A percentile compares a stretch with the other conserved stretches of the same genome.
Evolutionary conservation across 139 green algal species (phyloP).

Genomic region (Haematococcus lacustris): DNA sequence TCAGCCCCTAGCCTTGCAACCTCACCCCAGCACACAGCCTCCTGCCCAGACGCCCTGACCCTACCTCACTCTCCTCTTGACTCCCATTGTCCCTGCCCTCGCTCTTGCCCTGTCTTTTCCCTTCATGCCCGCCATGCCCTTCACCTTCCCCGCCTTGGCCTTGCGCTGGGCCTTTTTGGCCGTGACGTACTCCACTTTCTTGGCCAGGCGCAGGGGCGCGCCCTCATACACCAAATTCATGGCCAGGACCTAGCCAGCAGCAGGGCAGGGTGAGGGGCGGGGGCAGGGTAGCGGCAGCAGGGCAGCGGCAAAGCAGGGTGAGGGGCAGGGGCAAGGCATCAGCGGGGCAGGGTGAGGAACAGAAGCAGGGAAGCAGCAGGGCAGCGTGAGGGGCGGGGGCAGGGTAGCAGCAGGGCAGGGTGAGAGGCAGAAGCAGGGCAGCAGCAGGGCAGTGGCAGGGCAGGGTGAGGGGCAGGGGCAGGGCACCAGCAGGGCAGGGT

Average conservation of each 20-base stretch:
- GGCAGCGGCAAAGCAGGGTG: neutral
- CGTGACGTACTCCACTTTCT: conserved; percentile 59
- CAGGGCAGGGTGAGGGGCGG: neutral
- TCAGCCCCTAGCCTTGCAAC: too few relatives aligned
- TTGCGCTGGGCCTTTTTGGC: conserved; percentile 58
- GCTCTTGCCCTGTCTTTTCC: too few relatives aligned
- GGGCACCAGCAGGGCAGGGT: neutral
- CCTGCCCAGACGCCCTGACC: too few relatives aligned
- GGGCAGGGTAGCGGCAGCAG: neutral
- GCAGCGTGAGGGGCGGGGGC: neutral
- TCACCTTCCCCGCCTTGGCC: conserved; percentile 2
- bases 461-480: too few relatives aligned
- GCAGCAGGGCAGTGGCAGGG: too few relatives aligned
- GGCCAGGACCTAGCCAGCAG: conserved; percentile 16
- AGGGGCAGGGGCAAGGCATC: neutral
- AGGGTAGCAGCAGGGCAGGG: neutral
- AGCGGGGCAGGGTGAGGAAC: neutral
- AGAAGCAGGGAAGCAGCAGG: neutral
- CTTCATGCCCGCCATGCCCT: too few relatives aligned
- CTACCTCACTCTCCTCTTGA: too few relatives aligned
- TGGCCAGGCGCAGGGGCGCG: conserved; percentile 49
- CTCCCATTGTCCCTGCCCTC: too few relatives aligned
- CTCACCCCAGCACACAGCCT: too few relatives aligned
- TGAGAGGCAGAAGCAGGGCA: neutral
- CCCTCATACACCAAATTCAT: conserved; percentile 56